Evolutionary conservation across 768 basidiomycete genomes (phyloP).

Genomic region (Mycena maculata): DNA sequence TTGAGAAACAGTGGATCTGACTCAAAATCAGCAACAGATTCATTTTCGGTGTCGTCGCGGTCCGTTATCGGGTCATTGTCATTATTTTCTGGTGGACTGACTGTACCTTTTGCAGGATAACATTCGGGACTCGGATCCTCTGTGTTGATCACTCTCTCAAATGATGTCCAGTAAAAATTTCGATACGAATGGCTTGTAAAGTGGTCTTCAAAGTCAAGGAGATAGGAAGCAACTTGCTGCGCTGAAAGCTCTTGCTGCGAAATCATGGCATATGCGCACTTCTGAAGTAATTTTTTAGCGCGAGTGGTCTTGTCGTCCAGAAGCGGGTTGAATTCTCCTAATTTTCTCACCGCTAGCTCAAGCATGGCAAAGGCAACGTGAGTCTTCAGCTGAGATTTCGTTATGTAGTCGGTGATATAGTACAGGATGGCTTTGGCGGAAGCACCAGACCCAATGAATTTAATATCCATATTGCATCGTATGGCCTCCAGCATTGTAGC

Average conservation of each 20-base stretch:
- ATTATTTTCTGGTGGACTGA: not conserved
- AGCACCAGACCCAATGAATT: conserved; percentile 38
- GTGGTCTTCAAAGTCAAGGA: conserved; percentile 42
- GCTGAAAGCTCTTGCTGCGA: no score
- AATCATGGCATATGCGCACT: conserved; percentile 39
- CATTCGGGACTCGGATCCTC: no score
- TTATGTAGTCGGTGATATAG: conserved; percentile 53
- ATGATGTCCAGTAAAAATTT: conserved; percentile 40
- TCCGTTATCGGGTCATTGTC: not conserved
- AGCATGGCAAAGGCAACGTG: no score
- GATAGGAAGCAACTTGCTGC: conserved; percentile 42
- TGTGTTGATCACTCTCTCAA: conserved; percentile 34
- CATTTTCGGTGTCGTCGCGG: conserved; percentile 6
- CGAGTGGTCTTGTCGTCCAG: not conserved
- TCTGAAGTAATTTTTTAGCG: conserved; percentile 40
- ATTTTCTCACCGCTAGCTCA: no score
- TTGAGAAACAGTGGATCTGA: conserved; percentile 4
- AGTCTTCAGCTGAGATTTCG: conserved; percentile 40
- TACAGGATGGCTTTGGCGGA: conserved; percentile 46
- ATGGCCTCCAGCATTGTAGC: no score
- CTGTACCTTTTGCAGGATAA: conserved; percentile 18
- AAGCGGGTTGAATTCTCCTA: no score
- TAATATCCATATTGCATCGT: no score
- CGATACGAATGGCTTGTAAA: conserved; percentile 42
- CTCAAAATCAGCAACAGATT: conserved; percentile 9